phyloP scores from a whole-genome alignment of 192 early-diverging fungal species.

The Coemansia sp. region DNA sequence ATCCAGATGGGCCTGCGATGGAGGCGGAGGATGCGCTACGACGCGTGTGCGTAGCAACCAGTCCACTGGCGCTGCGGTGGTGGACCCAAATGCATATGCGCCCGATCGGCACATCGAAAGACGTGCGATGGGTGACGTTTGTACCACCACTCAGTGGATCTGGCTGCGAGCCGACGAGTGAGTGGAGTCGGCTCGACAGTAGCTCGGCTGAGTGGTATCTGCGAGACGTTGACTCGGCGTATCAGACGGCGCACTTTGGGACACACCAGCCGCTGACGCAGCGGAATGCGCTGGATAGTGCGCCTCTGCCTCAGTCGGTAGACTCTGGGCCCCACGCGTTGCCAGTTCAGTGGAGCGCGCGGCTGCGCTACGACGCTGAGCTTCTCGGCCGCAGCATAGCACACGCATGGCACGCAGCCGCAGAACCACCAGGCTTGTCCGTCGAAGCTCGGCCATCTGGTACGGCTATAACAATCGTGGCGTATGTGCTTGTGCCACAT shows the following conservation, averaged over 20 bases:
- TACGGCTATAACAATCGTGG: slow-evolving; percentile 25
- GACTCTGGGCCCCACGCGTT: not conserved
- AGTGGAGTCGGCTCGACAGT: slow-evolving; percentile 17
- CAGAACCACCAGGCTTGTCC: slow-evolving; percentile 3
- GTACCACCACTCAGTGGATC: slow-evolving; percentile 11
- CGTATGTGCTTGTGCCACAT: slow-evolving; percentile 40
- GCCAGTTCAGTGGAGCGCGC: slow-evolving; percentile 26
- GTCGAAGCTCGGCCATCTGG: too few species aligned
- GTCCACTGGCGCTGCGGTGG: slow-evolving; percentile 41
- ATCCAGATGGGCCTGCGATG: slow-evolving; percentile 29
- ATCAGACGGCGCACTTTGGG: slow-evolving; percentile 46
- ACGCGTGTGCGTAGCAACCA: slow-evolving; percentile 39
- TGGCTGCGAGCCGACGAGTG: not conserved
- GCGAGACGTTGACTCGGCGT: slow-evolving; percentile 40
- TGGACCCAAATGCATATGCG: slow-evolving; percentile 53
- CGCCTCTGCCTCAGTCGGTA: not conserved
- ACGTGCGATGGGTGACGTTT: slow-evolving; percentile 42
- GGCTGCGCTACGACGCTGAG: slow-evolving; percentile 28
- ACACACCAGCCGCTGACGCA: slow-evolving; percentile 35
- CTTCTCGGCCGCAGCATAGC: slow-evolving; percentile 30
- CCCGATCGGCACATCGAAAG: slow-evolving; percentile 46
- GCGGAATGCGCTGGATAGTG: slow-evolving; percentile 21
- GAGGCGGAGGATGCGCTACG: slow-evolving; percentile 49
- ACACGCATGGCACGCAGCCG: slow-evolving; percentile 37
- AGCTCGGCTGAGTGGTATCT: slow-evolving; percentile 33